Evolutionary conservation across 2,329 filamentous ascomycete genomes (phyloP).

Genomic region (Pseudonectria foliicola): DNA sequence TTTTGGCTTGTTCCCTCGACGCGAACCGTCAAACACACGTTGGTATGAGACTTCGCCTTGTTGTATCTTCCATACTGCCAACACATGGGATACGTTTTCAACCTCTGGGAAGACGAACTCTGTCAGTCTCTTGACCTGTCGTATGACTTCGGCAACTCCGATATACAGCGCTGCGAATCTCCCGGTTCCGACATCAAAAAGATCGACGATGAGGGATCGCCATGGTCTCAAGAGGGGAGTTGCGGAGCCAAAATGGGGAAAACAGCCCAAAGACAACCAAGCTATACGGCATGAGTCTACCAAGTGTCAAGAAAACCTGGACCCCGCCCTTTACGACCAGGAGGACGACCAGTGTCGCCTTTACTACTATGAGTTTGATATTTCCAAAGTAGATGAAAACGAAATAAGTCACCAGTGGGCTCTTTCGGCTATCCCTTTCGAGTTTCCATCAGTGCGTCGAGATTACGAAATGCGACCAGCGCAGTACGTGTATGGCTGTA

Average conservation of each 20-base stretch:
- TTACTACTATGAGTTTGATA: constrained; percentile 59
- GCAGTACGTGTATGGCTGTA: constrained; percentile 61
- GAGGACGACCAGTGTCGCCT: constrained; percentile 62
- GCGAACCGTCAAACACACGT: constrained; percentile 45
- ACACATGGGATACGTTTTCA: constrained; percentile 52
- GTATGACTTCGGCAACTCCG: constrained; percentile 57
- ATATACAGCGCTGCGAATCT: constrained; percentile 61
- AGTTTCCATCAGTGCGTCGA: constrained; percentile 57
- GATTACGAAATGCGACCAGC: constrained; percentile 48
- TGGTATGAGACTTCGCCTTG: constrained; percentile 65
- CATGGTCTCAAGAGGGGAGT: too few species aligned
- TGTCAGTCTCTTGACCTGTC: constrained; percentile 60
- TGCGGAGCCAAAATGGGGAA: too few species aligned
- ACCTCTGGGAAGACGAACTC: not conserved
- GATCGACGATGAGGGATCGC: constrained; percentile 19
- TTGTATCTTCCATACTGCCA: constrained; percentile 66
- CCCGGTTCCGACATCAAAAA: constrained; percentile 35
- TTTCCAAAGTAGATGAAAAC: constrained; percentile 22
- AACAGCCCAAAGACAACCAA: fast-evolving
- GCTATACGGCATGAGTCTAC: constrained; percentile 3
- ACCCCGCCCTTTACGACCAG: constrained; percentile 22
- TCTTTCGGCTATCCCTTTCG: constrained; percentile 57
- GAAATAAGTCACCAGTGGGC: constrained; percentile 56
- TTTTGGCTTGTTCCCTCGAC: constrained; percentile 62
- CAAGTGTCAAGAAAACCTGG: fast-evolving